A percentile compares a stretch with the other conserved stretches of the same genome.
These are phyloP conservation scores for Septoria petroselini DNA, from an alignment of 2,329 filamentous ascomycete genomes.

Conservation along the genomic window DNA sequence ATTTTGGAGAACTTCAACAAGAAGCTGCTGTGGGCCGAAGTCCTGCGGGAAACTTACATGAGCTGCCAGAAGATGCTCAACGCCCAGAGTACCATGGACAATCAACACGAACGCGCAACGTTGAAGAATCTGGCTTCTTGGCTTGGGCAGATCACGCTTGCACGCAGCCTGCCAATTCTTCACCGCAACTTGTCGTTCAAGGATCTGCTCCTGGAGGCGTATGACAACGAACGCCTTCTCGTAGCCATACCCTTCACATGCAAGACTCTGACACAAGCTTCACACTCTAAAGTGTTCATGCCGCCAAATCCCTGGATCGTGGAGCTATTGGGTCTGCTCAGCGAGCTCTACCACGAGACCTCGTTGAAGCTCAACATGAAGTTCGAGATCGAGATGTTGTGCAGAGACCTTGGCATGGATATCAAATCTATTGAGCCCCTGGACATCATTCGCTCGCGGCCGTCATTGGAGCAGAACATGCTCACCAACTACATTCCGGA, in stretches of 20 bases:
- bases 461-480: constrained; percentile 37
- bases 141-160: constrained; percentile 89
- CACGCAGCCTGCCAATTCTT: constrained; percentile 90
- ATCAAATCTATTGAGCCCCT: constrained; percentile 88
- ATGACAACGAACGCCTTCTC: constrained; percentile 84
- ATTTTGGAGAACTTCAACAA: constrained; percentile 80
- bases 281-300: constrained; percentile 80
- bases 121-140: constrained; percentile 91
- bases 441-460: constrained; percentile 76
- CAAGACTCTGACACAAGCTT: constrained; percentile 85
- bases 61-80: constrained; percentile 86
- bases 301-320: constrained; percentile 97
- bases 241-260: constrained; percentile 97
- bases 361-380: constrained; percentile 96
- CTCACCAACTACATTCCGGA: constrained; percentile 43
- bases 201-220: constrained; percentile 87
- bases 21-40: constrained; percentile 75
- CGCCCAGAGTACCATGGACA: constrained; percentile 80
- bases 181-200: constrained; percentile 97
- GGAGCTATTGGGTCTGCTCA: constrained; percentile 87
- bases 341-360: constrained; percentile 89
- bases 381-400: constrained; percentile 97
- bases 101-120: constrained; percentile 77
- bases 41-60: constrained; percentile 88
- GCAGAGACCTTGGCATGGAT: constrained; percentile 86